phyloP scores from a whole-genome alignment of 2,329 filamentous ascomycete species.

The Trichoderma sp. region DNA sequence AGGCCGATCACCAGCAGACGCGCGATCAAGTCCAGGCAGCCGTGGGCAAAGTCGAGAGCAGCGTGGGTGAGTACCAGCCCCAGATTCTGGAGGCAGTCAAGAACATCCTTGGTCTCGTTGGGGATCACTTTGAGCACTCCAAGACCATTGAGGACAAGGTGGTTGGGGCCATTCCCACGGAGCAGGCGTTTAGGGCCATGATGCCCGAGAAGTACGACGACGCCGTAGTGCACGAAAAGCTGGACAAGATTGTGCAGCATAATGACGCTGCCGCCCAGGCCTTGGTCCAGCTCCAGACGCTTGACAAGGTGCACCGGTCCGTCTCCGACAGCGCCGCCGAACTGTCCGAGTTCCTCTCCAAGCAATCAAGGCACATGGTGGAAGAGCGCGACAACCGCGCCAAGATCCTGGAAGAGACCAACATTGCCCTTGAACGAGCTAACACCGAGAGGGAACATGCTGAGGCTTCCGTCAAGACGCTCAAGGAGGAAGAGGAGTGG shows the following conservation, averaged over 20 bases:
- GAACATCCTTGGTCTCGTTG: constrained; percentile 80
- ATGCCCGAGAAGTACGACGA: constrained; percentile 66
- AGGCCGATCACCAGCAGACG: constrained; percentile 79
- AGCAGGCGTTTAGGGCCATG: constrained; percentile 49
- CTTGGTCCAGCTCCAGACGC: constrained; percentile 72
- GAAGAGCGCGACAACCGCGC: constrained; percentile 79
- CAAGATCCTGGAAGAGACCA: constrained; percentile 77
- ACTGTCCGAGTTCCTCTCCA: constrained; percentile 77
- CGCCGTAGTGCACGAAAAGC: constrained; percentile 39
- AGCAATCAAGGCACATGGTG: constrained; percentile 72
- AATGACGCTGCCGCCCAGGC: constrained; percentile 67
- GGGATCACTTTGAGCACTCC: constrained; percentile 85
- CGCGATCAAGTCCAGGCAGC: constrained; percentile 78
- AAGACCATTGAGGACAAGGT: constrained; percentile 65
- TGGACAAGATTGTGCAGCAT: constrained; percentile 59
- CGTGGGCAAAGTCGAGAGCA: constrained; percentile 69
- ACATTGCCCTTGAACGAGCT: constrained; percentile 76
- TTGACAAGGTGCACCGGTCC: constrained; percentile 87
- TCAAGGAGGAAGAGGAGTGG: constrained; percentile 55
- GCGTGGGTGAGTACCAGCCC: constrained; percentile 81
- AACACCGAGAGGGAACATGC: constrained; percentile 65
- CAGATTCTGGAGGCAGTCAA: constrained; percentile 84
- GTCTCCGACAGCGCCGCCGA: constrained; percentile 83
- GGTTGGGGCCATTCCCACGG: constrained; percentile 61
- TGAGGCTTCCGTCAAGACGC: constrained; percentile 53